Base-by-base conservation (phyloP, 352 stramenopile genomes). In the Pythium utonaiense region DNA sequence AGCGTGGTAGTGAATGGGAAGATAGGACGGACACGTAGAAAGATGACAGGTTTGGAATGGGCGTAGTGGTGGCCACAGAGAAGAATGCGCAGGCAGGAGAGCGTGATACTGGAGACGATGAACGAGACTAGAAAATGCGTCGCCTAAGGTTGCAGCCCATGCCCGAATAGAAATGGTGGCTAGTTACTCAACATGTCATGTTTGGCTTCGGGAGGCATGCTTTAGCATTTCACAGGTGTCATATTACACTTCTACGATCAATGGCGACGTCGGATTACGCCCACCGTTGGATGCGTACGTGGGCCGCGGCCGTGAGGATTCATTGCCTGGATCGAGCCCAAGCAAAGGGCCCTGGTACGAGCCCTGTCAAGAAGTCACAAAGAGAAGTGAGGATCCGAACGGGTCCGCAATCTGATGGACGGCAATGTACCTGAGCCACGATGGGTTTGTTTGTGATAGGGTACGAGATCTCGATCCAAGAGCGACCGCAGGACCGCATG, bases 391-490 rank as follows among this genome's bases (percentile, higher is more conserved):
- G n/a, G n/a, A n/a, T n/a, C n/a, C n/a, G n/a, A n/a, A n/a, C n/a
- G n/a, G n/a, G n/a, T n/a, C n/a, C n/a, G n/a, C n/a, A n/a, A n/a
- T n/a, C n/a, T n/a, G n/a, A n/a, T n/a, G n/a, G n/a, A n/a, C n/a
- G n/a, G n/a, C n/a, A n/a, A n/a, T n/a, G 16, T 57, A 63, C 62
- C 49, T 63, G 48, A 7, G 55, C 44, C 13, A 69, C 9, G 41
- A 66, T 69, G 48, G 66, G 66, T 57, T 62, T 87, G 14, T 47
- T 57, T 1, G 56, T 59, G 25, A 78, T 42, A 0, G 80, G 80
- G 50, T 86, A 90, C 17, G 70, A 75, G 59, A 90, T 86, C 62
- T 87, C 78, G 53, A 90, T 80, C 77, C 77, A 91, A 4, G 82
- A 90, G 25, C 69, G 76, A 10, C 80, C 78, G 27, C 77, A 91